These are phyloP conservation scores for Aspergillus alliaceus DNA, from an alignment of 2,329 filamentous ascomycete species.

Conservation along the genomic window DNA sequence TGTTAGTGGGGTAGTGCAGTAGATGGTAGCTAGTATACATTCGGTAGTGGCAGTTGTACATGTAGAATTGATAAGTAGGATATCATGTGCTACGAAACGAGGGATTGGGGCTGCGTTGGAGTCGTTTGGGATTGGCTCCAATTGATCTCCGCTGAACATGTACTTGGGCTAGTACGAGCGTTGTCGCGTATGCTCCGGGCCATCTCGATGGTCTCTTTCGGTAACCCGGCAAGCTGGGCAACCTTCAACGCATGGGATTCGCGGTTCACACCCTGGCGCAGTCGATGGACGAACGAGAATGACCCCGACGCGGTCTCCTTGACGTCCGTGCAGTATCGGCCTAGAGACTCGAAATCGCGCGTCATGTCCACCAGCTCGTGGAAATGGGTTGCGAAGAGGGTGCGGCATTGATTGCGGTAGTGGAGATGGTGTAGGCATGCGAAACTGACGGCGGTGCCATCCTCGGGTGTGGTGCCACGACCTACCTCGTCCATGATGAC, in stretches of 20 bases:
- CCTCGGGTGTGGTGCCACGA: constrained; percentile 87
- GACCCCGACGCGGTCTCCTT: constrained; percentile 66
- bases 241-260: constrained; percentile 93
- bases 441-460: constrained; percentile 86
- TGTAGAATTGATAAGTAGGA: background rate
- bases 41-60: background rate
- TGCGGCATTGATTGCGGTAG: constrained; percentile 72
- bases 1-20: background rate
- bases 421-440: constrained; percentile 84
- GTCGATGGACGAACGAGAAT: constrained; percentile 83
- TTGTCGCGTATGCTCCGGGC: constrained; percentile 60
- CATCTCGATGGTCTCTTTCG: constrained; percentile 67
- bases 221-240: constrained; percentile 81
- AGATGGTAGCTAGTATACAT: background rate
- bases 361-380: constrained; percentile 81
- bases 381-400: constrained; percentile 94
- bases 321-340: constrained; percentile 86
- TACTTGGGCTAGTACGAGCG: background rate
- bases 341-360: constrained; percentile 57
- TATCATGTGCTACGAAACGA: background rate
- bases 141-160: background rate
- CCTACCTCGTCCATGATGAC: constrained; percentile 99
- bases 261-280: constrained; percentile 79
- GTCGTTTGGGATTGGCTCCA: no score
- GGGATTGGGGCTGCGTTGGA: background rate